phyloP scores from a whole-genome alignment of 192 early-diverging fungal genomes.

The Rhizoclosmatium sp. region DNA sequence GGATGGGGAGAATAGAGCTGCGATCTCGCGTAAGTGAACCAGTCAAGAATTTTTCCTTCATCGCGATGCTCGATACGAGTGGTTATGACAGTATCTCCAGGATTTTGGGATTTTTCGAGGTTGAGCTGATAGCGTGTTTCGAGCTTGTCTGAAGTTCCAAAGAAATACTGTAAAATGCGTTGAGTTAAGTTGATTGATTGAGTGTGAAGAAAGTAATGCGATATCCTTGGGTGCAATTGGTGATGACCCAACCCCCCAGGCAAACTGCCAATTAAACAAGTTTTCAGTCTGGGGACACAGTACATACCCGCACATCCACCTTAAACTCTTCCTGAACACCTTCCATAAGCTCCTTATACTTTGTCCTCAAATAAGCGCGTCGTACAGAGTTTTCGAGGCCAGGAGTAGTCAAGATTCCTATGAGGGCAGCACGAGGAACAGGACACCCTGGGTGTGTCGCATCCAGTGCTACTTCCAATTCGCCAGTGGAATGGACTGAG shows the following conservation, averaged over 20 bases:
- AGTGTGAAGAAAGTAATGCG: neutral
- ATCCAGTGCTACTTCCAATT: neutral
- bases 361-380: slow-evolving; percentile 12
- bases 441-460: slow-evolving; percentile 6
- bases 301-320: neutral
- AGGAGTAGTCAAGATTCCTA: slow-evolving; percentile 20
- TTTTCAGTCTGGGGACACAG: too few relatives aligned
- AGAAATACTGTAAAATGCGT: neutral
- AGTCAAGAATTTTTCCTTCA: slow-evolving; percentile 28
- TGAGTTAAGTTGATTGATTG: neutral
- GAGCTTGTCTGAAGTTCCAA: neutral
- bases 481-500: too few relatives aligned
- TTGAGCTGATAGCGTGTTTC: neutral
- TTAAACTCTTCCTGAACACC: neutral
- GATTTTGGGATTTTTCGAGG: neutral
- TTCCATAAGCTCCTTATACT: neutral
- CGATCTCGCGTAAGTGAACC: slow-evolving; percentile 8
- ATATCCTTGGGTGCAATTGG: too few relatives aligned
- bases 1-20: neutral
- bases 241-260: too few relatives aligned
- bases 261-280: too few relatives aligned
- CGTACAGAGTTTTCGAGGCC: neutral
- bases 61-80: neutral
- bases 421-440: neutral
- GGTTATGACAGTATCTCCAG: slow-evolving; percentile 7